Percentiles rank a stretch among this genome's conserved stretches.
These are phyloP conservation scores for Eucalyptus shirleyi DNA, from an alignment of 345 rosid genomes.

Conservation along the genomic window DNA sequence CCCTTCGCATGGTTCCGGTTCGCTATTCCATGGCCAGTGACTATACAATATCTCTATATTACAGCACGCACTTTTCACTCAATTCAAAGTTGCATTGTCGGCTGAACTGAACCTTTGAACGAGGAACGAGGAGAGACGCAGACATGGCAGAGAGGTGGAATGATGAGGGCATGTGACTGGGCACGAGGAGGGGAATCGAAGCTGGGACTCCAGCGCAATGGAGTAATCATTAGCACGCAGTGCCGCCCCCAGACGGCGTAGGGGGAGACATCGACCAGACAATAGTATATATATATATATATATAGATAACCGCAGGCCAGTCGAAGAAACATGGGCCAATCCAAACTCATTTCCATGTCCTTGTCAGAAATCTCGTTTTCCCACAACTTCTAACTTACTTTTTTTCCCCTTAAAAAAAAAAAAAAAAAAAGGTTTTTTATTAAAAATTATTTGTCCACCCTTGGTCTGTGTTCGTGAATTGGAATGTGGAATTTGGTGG, in stretches of 20 bases:
- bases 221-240: not conserved
- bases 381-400: not conserved
- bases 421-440: not conserved
- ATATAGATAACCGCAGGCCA: not conserved
- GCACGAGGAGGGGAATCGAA: not conserved
- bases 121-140: not conserved
- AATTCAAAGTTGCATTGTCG: not conserved
- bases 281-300: not conserved
- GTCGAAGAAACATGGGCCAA: not conserved
- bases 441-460: not conserved
- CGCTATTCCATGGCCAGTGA: not conserved
- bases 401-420: fast-evolving
- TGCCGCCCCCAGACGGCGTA: not conserved
- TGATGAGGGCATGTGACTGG: not conserved
- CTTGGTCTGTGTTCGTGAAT: not conserved
- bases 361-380: not conserved
- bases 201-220: not conserved
- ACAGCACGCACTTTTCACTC: not conserved
- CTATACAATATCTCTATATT: not conserved
- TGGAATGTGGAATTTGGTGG: not conserved
- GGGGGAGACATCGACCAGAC: not conserved
- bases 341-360: not conserved
- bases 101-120: not conserved
- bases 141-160: not conserved
- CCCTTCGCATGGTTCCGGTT: not conserved